phyloP scores from a whole-genome alignment of 2,329 filamentous ascomycete species.

The Amauroascus verrucosus region DNA sequence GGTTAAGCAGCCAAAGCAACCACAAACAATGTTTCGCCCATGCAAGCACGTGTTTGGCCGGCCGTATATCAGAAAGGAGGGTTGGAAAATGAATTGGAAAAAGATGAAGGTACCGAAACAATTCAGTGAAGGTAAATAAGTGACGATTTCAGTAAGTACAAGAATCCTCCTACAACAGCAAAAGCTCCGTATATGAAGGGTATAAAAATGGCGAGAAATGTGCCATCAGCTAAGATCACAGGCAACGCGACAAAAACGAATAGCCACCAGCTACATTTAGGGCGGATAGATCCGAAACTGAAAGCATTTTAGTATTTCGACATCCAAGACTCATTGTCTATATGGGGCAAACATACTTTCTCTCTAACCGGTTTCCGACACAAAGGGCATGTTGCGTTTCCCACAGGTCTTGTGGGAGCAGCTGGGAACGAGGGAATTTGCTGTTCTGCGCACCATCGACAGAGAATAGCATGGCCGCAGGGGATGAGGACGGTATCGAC shows the following conservation, averaged over 20 bases:
- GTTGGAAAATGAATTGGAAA: neutral
- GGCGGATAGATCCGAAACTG: constrained; percentile 5
- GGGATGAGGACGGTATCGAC: constrained; percentile 45
- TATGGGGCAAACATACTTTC: constrained; percentile 19
- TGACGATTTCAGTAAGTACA: neutral
- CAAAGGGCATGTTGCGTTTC: constrained; percentile 21
- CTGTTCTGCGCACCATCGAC: constrained; percentile 45
- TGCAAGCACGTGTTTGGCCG: too few species aligned
- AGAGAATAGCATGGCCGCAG: constrained; percentile 47
- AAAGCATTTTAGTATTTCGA: neutral
- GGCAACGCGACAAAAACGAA: neutral
- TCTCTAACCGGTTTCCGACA: constrained; percentile 23
- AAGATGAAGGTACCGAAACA: neutral
- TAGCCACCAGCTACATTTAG: neutral
- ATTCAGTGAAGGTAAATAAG: too few species aligned
- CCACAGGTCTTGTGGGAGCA: constrained; percentile 14
- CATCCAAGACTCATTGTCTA: neutral
- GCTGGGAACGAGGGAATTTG: constrained; percentile 37
- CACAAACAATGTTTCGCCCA: too few species aligned
- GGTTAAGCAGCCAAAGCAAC: too few species aligned
- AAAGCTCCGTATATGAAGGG: neutral
- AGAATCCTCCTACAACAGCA: neutral
- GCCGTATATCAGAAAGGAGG: too few species aligned
- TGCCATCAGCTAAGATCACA: neutral
- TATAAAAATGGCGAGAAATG: neutral